Conservation (phyloP, 164 flowering plant species). For the Liquidambar formosana region DNA sequence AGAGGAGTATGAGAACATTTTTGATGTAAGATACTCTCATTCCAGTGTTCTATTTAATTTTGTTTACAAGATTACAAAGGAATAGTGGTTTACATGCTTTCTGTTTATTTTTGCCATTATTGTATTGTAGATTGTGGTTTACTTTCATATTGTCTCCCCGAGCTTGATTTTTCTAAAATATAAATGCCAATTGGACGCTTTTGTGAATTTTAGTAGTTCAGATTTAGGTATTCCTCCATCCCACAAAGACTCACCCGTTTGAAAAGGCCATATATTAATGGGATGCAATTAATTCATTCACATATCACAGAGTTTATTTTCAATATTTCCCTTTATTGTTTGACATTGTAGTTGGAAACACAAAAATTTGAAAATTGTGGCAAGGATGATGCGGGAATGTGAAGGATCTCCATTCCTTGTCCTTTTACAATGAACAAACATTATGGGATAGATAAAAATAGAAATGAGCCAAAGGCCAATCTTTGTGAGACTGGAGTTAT, state of each 20-base stretch:
- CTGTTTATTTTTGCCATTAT: not conserved
- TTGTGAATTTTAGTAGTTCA: not conserved
- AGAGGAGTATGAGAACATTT: slow-evolving; percentile 91
- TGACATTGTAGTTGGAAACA: not conserved
- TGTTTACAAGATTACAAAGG: no score
- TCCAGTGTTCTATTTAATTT: not conserved
- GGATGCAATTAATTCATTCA: not conserved
- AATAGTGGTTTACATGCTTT: not conserved
- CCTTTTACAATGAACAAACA: not conserved
- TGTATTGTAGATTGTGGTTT: not conserved
- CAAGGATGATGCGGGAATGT: not conserved
- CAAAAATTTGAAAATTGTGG: not conserved
- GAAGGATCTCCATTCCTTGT: not conserved
- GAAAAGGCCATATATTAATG: not conserved
- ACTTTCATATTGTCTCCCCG: not conserved
- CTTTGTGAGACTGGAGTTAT: not conserved
- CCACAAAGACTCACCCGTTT: not conserved
- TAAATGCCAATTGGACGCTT: not conserved
- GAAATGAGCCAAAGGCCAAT: not conserved
- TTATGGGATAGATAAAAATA: not conserved
- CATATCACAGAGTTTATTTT: not conserved
- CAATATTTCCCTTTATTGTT: not conserved
- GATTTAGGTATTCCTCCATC: not conserved
- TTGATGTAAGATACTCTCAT: slow-evolving; percentile 63
- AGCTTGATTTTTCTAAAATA: not conserved